Evolutionary conservation across 2,329 filamentous ascomycete genomes (phyloP), one percentile per base, ranked within the genome.

Genomic region (Aureobasidium melanogenum): DNA sequence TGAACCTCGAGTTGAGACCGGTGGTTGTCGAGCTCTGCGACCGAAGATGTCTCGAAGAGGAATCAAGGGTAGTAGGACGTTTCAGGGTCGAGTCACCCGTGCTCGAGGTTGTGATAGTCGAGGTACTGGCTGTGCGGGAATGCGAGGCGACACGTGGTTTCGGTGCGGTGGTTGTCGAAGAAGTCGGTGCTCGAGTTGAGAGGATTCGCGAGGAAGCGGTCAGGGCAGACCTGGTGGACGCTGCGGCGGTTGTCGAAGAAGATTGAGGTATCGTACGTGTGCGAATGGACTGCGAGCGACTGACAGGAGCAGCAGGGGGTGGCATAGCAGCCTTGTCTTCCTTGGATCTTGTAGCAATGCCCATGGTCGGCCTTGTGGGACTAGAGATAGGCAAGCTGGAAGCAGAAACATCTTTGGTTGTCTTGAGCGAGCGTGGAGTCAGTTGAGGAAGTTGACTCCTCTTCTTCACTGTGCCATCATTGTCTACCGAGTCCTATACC

Each of bases 371-470:
- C 30, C 41, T 38, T n/a, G 34, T 28, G 5, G 30, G 55, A 41
- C 56, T 43, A 4, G 36, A 43, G 28, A 51, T 22, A 10, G 56
- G 44, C 19, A 60, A 12, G 19, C 46, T 60, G 17, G 56, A 60
- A 3, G 14, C 17, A 50, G 56, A 24, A 34, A 51, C 56, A n/a
- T 44, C 34, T 19, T 36, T 46, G 36, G 14, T 38, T n/a, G 36
- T 58, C 43, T 58, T 58, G 43, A 48, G 5, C 14, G 55, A 50
- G 24, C 46, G 56, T 5, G 56, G 56, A 41, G 56, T 60, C 56
- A 60, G 38, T 41, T 60, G 56, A 51, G 56, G 56, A 34, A 60
- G 56, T 28, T 60, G 56, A n/a, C 56, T 60, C 36, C 36, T 60
- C 46, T 50, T 60, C 36, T 58, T 48, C 7, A 36, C 55, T 5